A percentile compares a stretch with the other conserved stretches of the same genome.
Evolutionary conservation across 2,329 filamentous ascomycete species (phyloP).

Genomic region (Colletotrichum magnum): DNA sequence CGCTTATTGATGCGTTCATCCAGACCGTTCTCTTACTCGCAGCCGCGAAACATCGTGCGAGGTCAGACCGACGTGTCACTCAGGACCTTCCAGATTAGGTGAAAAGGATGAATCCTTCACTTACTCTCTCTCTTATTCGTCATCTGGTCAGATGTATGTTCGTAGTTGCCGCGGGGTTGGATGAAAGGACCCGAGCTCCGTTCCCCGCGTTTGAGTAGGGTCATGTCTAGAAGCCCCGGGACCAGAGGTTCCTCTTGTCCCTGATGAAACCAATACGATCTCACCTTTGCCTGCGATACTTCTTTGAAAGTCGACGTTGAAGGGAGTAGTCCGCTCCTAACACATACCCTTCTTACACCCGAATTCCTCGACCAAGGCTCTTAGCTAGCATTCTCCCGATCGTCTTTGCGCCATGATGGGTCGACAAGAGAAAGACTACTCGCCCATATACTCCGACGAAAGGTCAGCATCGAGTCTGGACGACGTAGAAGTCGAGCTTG

Average conservation of each 20-base stretch:
- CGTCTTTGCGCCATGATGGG: not conserved
- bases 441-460: constrained; percentile 25
- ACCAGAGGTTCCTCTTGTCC: not conserved
- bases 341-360: not conserved
- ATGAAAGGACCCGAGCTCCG: not conserved
- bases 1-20: not conserved
- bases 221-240: not conserved
- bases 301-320: not conserved
- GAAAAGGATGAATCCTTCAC: constrained; percentile 9
- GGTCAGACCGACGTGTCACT: constrained; percentile 7
- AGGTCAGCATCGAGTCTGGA: constrained; percentile 18
- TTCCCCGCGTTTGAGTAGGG: not conserved
- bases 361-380: not conserved
- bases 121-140: too few species aligned
- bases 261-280: not conserved
- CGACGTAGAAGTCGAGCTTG: constrained; percentile 12
- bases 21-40: not conserved
- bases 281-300: not conserved
- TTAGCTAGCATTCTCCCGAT: not conserved
- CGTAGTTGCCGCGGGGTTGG: not conserved
- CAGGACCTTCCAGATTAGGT: constrained; percentile 31
- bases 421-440: constrained; percentile 15
- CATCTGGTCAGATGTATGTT: not conserved
- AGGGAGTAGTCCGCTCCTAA: not conserved
- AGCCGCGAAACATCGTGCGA: not conserved